Base-by-base conservation (phyloP, 345 rosid genomes). In the Adansonia digitata region DNA sequence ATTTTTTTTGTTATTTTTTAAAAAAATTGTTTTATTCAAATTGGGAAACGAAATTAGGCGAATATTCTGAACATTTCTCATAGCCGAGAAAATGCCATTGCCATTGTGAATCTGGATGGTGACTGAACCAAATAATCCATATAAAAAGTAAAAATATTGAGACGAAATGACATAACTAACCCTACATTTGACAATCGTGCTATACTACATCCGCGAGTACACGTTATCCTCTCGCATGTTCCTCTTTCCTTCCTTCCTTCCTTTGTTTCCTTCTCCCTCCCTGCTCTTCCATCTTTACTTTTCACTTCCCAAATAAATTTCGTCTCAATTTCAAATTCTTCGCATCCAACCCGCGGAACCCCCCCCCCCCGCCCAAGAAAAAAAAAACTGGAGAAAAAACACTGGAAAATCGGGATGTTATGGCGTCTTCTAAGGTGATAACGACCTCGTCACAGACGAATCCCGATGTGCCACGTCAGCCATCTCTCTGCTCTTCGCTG, bases 401-500 rank as follows among this genome's bases (percentile, higher is more conserved):
- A 18, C 77, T 26, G 77, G 17, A 65, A 75, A 1, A 24, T 40
- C 55, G 72, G 61, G 49, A 51, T 9, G 42, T 66, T 5, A 75
- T 75, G 77, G 65, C 77, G 55, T 75, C 89, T 78, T 83, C 89
- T 40, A 84, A 83, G 82, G 77, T 80, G 79, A 84, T 85, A 80
- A 61, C 85, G 72, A 81, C 79, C 27, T 42, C 88, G 77, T 83
- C 86, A 69, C 70, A 78, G 49, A 63, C 85, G 66, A 84, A 83
- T 79, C 72, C 78, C 48, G 89, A 86, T 82, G 84, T 81, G 81
- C 75, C 92, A 74, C 87, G 84, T 77, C 80, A 84, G 72, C 74
- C 77, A 0, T 70, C 84, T 24, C 45, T 82, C 9, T 83, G 86
- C 62, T 55, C 92, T 13, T 81, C 88, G 11, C 75, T 79, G 83